Evolutionary conservation across 1,284 basidiomycete genomes (phyloP), one percentile per base, ranked within the genome.

Genomic region (Cutaneotrichosporon spelunceum): DNA sequence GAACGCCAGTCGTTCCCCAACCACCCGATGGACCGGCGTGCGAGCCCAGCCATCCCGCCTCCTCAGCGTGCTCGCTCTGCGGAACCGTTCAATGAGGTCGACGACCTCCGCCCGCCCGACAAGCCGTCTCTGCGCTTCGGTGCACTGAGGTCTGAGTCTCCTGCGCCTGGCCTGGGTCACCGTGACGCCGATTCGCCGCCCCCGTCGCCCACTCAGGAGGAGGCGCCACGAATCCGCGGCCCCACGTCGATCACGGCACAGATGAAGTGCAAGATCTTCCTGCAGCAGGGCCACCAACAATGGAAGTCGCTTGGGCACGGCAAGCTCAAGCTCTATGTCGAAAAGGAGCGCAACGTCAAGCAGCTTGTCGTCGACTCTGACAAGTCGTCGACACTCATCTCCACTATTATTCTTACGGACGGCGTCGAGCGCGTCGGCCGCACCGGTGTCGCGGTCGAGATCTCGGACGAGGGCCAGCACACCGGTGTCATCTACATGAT

Each of bases 401-500:
- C 92, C 50, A 98, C 95, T 1, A 96, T 99, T 66, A 89, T 99
- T 36, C 82, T 98, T 58, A 89, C 88, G 3, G 94, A 98, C 76
- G 96, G 94, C 6, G 94, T 99, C 24, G 96, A 99, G 80, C 84
- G 96, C 44, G 94, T 99, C 23, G 96, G 93, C 24, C 96, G 94
- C 81, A 97, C 94, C 6, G 96, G 96, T 24, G 88, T 99, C 30
- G 96, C 96, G 36, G 88, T 99, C 62, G 95, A 99, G 79, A 80
- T 99, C 61, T 95, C 91, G 72, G 91, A 96, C 78, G 83, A 86
- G 56, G 95, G 95, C 8, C 79, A 85, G 59, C 85, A 93, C 61
- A 96, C 94, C n/a, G 96, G 96, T 13, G 88, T 98, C 73, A 83
- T 99, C 60, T 98, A 99, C 76, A 97, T 99, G 95, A 87, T 99